Conservation (phyloP, 768 basidiomycete genomes). For the Sutorius australiensis region DNA sequence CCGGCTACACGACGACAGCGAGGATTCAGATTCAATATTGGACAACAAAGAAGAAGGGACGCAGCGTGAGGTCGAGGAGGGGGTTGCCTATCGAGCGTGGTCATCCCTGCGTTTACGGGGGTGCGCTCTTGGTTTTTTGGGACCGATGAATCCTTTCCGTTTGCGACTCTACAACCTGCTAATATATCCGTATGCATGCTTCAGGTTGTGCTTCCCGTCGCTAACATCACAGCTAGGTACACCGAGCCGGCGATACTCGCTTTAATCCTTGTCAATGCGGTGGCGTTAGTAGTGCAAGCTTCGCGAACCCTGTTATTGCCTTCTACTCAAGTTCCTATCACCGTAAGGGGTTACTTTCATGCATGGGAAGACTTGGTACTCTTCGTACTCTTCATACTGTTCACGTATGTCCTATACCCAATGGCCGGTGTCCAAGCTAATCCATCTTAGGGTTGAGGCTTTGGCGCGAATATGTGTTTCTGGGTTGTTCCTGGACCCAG, state of each 20-base stretch:
- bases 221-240: conserved; percentile 45
- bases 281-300: conserved; percentile 79
- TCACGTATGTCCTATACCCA: conserved; percentile 58
- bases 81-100: conserved; percentile 39
- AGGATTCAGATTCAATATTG: conserved; percentile 30
- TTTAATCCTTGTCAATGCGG: conserved; percentile 79
- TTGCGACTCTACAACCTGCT: conserved; percentile 64
- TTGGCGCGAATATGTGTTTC: conserved; percentile 86
- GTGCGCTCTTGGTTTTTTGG: conserved; percentile 72
- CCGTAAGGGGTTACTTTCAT: conserved; percentile 74
- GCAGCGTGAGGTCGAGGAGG: conserved; percentile 25
- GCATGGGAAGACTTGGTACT: conserved; percentile 85
- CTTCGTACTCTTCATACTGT: conserved; percentile 79
- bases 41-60: conserved; percentile 38
- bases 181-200: conserved; percentile 58
- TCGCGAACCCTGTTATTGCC: conserved; percentile 56
- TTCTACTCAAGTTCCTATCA: conserved; percentile 38
- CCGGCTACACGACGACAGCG: conserved; percentile 48
- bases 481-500: conserved; percentile 85
- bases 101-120: conserved; percentile 60
- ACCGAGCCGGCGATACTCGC: conserved; percentile 84
- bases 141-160: conserved; percentile 63
- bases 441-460: conserved; percentile 64
- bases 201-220: background rate
- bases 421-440: background rate